phyloP scores from a whole-genome alignment of 345 rosid species.

The Ceriops tagal region DNA sequence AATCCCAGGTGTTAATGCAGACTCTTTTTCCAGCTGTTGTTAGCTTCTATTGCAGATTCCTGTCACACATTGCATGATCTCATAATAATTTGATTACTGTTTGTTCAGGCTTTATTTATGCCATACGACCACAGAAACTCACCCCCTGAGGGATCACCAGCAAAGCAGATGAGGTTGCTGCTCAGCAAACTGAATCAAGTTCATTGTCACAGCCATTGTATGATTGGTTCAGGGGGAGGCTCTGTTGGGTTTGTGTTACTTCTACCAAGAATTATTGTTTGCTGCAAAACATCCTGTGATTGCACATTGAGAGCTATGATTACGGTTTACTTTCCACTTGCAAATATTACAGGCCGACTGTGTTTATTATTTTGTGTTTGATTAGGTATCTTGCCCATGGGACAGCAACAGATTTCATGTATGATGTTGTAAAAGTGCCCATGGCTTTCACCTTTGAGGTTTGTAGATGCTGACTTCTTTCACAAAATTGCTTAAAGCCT shows the following conservation, averaged over 20 bases:
- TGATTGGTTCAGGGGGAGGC: conserved; percentile 94
- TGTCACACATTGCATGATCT: conserved; percentile 4
- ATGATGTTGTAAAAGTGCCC: conserved; percentile 72
- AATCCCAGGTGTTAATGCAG: no score
- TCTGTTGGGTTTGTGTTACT: conserved; percentile 80
- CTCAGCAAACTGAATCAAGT: conserved; percentile 64
- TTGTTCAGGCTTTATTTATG: conserved; percentile 83
- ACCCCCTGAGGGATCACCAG: conserved; percentile 68
- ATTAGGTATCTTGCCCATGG: conserved; percentile 95
- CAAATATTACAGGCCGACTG: not conserved
- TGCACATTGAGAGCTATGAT: not conserved
- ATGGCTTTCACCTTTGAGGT: conserved; percentile 99
- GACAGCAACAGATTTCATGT: conserved; percentile 96
- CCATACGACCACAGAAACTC: conserved; percentile 93
- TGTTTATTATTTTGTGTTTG: not conserved
- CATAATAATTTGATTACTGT: conserved; percentile 11
- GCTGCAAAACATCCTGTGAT: not conserved
- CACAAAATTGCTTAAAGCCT: not conserved
- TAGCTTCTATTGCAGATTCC: not conserved
- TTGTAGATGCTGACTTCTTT: conserved; percentile 27
- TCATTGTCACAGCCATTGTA: conserved; percentile 78
- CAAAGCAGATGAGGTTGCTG: conserved; percentile 56
- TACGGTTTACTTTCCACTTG: not conserved
- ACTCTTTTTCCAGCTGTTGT: not conserved
- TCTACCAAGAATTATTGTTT: not conserved